Evolutionary conservation across 1,139 yeast genomes (phyloP), one percentile per base, ranked within the genome.

Genomic region (Saccharomyces hybrid): DNA sequence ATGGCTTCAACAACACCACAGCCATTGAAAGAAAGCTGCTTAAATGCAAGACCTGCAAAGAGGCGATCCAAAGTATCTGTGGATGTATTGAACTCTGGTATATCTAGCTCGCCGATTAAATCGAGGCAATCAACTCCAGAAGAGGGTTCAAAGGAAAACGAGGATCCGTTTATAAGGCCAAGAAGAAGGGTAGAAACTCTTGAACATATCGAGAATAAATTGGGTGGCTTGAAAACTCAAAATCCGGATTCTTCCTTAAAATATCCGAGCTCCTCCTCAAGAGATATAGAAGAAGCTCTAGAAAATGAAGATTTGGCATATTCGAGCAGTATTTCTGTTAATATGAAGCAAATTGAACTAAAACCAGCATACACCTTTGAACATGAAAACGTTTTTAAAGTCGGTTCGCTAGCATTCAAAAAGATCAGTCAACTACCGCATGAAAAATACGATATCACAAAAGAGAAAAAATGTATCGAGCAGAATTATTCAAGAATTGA

Each of bases 341-440:
- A 62, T 44, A 58, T 64, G 7, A 59, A 57, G 48, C 66, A 64
- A 19, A 62, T 64, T 29, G 65, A 64, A 49, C 49, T 62, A 21
- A 60, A 56, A 29, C 57, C 60, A 5, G 29, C 50, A 11, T 32
- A 28, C 21, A 29, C 28, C 28, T 53, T 46, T 11, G 47, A 50
- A 19, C 57, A 54, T 7, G 59, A 57, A 42, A 54, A 55, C 28
- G 16, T 34, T 48, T 54, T 47, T 19, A 47, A 50, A 16, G 56
- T 55, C 4, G 60, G 60, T 3, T 57, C 60, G 8, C 48, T 58
- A 28, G 57, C 57, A 21, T 48, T 55, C 24, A 52, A 52, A 7
- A 31, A 54, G 42, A 49, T 54, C 60, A n/a, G 53, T 55, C n/a
- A 49, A 44, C 4, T n/a, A 44, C 24, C 50, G 24, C 48, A 47